Percentiles rank a stretch among this genome's conserved stretches.
Evolutionary conservation across 768 basidiomycete species (phyloP).

Genomic region (Termitomyces sp.): DNA sequence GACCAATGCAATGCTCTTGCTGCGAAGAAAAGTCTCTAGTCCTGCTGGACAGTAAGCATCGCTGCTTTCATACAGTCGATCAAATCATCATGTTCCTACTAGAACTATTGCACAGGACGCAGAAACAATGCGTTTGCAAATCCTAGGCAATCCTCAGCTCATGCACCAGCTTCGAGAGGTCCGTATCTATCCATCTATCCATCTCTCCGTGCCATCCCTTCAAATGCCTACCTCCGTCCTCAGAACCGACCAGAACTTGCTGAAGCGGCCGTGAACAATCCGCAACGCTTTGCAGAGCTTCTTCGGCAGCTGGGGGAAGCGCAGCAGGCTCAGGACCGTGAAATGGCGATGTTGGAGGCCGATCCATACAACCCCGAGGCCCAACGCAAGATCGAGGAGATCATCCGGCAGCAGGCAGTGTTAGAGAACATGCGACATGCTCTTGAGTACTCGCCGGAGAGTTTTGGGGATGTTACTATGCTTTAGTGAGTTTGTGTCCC

Average conservation of each 20-base stretch:
- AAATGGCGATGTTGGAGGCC: slow-evolving; percentile 69
- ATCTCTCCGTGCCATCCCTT: background rate
- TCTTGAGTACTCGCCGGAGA: slow-evolving; percentile 88
- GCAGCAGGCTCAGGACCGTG: slow-evolving; percentile 56
- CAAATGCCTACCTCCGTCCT: background rate
- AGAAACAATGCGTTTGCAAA: slow-evolving; percentile 87
- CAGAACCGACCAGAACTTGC: slow-evolving; percentile 85
- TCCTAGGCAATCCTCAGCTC: slow-evolving; percentile 79
- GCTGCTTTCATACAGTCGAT: background rate
- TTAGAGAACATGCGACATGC: slow-evolving; percentile 93
- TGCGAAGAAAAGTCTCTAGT: slow-evolving; percentile 56
- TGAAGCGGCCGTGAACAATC: slow-evolving; percentile 62
- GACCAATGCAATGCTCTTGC: slow-evolving; percentile 60
- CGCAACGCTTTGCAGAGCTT: slow-evolving; percentile 72
- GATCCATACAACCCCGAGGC: slow-evolving; percentile 93
- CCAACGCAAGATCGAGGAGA: slow-evolving; percentile 90
- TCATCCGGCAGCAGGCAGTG: slow-evolving; percentile 85
- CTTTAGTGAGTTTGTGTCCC: slow-evolving; percentile 70
- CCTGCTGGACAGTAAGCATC: slow-evolving; percentile 38
- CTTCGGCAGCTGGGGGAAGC: slow-evolving; percentile 56
- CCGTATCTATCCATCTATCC: slow-evolving; percentile 17
- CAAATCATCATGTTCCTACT: background rate
- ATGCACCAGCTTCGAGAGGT: slow-evolving; percentile 75
- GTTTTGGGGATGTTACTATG: slow-evolving; percentile 94
- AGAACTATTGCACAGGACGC: slow-evolving; percentile 76